Evolutionary conservation across 2,329 filamentous ascomycete genomes (phyloP), one percentile per base, ranked within the genome.

Genomic region (Monosporascus sp.): DNA sequence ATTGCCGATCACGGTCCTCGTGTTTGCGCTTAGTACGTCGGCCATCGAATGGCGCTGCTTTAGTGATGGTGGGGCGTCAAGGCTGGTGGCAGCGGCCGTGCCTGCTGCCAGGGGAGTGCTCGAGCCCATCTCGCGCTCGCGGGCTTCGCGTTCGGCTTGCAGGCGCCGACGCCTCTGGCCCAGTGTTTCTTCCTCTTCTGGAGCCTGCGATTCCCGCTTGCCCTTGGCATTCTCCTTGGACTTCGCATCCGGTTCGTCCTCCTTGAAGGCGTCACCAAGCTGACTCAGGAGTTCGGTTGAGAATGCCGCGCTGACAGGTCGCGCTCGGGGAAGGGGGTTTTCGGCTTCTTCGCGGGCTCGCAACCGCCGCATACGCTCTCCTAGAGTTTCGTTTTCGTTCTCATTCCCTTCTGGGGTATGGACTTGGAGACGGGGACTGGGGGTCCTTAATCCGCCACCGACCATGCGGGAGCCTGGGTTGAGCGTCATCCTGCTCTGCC

Each of bases 141-240:
- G 79, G 6, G 85, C 85, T 68, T 88, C 85, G 25, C 77, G 76
- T 63, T 86, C 83, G 6, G 84, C 83, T 66, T 91, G 88, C 2
- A 94, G 75, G 25, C 89, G 81, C 27, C 83, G 83, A 1, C 88
- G 84, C 11, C 89, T 84, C 67, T 93, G 88, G 9, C 88, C 89
- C 0, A 94, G 75, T 0, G 89, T 93, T 65, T 94, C 89, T 60
- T 90, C 87, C 58, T 85, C 87, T 55, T 79, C 76, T 20, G 65
- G 55, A 52, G 65, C 57, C 6, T 60, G 64, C 35, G 65, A 58
- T 37, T 62, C 66, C 20, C 55, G 55, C 47, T 69, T 69, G 5
- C 60, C 67, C 37, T 64, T 61, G 15, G 52, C 62, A 50, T 71
- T 67, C 38, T 57, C 61, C 5, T 71, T 63, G 18, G 68, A 63